Conservation (phyloP, 2,329 filamentous ascomycete species). For the Sporothrix euskadiensis region DNA sequence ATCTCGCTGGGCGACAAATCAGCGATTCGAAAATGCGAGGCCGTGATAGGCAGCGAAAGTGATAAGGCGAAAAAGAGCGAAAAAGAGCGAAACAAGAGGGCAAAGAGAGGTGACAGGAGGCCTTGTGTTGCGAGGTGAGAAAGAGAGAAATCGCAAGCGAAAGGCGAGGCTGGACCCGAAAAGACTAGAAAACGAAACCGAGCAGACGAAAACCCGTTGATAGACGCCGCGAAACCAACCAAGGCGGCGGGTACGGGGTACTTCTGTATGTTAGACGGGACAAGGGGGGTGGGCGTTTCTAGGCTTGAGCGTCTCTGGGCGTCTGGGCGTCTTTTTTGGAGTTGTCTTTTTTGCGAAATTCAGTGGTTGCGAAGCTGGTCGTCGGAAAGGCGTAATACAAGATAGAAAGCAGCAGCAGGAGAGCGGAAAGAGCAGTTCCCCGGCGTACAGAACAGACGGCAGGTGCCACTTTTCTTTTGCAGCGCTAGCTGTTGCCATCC, state of each 20-base stretch:
- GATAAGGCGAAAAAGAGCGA: not conserved
- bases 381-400: slow-evolving; percentile 5
- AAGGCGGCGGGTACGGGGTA: not conserved
- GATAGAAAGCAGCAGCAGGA: not conserved
- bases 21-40: not conserved
- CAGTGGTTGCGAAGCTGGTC: not conserved
- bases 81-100: not conserved
- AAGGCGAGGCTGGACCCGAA: not conserved
- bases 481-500: slow-evolving; percentile 13
- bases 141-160: not conserved
- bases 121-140: not conserved
- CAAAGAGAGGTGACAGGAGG: not conserved
- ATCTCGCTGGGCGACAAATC: not conserved
- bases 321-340: not conserved
- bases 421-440: not conserved
- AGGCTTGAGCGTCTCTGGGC: too few relatives aligned
- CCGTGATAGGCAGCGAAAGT: not conserved
- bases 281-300: not conserved
- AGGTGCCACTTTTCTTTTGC: slow-evolving; percentile 9
- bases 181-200: not conserved
- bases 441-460: not conserved
- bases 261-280: not conserved
- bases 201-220: not conserved
- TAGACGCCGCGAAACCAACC: slow-evolving; percentile 19
- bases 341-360: not conserved